A percentile compares a stretch with the other conserved stretches of the same genome.
Evolutionary conservation across 108 stramenopile species (phyloP).

Genomic region (Skeletonema menzelii): DNA sequence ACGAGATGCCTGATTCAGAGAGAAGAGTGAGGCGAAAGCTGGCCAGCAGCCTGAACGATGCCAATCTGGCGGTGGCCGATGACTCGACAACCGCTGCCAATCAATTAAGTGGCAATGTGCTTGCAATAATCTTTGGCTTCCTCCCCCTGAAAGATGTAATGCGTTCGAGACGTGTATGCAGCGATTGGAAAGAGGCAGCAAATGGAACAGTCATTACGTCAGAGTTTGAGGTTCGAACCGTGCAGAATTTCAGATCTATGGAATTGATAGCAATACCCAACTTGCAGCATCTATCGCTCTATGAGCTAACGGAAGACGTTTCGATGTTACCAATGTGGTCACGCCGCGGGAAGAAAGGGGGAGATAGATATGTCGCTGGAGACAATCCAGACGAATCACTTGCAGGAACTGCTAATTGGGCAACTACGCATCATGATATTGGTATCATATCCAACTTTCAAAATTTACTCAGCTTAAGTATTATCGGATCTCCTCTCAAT

Average conservation of each 20-base stretch:
- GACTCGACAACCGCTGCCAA: too few species aligned
- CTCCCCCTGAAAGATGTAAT: background rate
- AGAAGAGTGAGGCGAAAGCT: too few species aligned
- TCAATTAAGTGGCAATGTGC: background rate
- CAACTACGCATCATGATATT: background rate
- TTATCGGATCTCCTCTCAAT: background rate
- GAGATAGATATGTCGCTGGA: background rate
- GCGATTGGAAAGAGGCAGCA: background rate
- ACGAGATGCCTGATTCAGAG: too few species aligned
- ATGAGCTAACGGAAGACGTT: too few species aligned
- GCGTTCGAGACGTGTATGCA: background rate
- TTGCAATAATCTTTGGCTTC: constrained; percentile 1
- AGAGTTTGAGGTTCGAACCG: too few species aligned
- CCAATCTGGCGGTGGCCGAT: too few species aligned
- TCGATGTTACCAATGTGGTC: too few species aligned
- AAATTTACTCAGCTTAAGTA: background rate
- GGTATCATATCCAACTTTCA: background rate
- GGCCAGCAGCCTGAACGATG: too few species aligned
- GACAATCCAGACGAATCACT: background rate
- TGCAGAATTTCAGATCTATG: background rate
- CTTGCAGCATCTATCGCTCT: background rate
- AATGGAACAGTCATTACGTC: background rate
- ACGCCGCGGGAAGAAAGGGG: too few species aligned
- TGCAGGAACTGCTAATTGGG: background rate
- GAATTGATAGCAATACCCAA: background rate